phyloP scores from a whole-genome alignment of 2,329 filamentous ascomycete genomes.

The Seiridium cupressi region DNA sequence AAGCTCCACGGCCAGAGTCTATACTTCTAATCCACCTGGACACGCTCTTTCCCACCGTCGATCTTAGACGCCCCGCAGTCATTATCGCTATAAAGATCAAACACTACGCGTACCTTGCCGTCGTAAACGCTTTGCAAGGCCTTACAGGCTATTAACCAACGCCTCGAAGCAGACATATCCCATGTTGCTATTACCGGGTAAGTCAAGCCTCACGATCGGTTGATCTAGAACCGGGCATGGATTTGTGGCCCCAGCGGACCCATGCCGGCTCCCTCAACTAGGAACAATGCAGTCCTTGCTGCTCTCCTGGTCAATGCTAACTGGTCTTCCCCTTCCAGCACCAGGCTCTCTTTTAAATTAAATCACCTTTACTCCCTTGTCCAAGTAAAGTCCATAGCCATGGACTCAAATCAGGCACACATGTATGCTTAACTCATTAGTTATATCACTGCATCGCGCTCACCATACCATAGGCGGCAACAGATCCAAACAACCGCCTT shows the following conservation, averaged over 20 bases:
- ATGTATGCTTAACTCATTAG: constrained; percentile 41
- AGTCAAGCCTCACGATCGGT: constrained; percentile 31
- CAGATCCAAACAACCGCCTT: constrained; percentile 49
- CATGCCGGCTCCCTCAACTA: constrained; percentile 18
- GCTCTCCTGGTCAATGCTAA: constrained; percentile 38
- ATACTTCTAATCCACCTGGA: constrained; percentile 14
- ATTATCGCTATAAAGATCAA: constrained; percentile 31
- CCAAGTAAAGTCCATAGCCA: constrained; percentile 34
- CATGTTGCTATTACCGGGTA: constrained; percentile 36
- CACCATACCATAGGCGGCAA: constrained; percentile 41
- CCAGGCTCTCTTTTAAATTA: constrained; percentile 34
- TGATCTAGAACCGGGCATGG: constrained; percentile 35
- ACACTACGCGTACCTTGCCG: constrained; percentile 36
- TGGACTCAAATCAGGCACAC: constrained; percentile 51
- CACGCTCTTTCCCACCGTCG: constrained; percentile 28
- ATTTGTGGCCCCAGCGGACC: constrained; percentile 28
- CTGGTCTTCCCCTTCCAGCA: constrained; percentile 27
- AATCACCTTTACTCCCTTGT: constrained; percentile 30
- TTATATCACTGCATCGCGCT: constrained; percentile 25
- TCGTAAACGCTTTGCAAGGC: constrained; percentile 15
- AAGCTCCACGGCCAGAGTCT: constrained; percentile 11
- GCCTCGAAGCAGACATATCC: constrained; percentile 26
- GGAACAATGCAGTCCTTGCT: constrained; percentile 26
- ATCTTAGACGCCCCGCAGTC: constrained; percentile 34
- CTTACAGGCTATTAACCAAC: constrained; percentile 26